A percentile compares a stretch with the other conserved stretches of the same genome.
These are phyloP conservation scores for Trichomonas vaginalis DNA, from an alignment of 208 protist species.

Conservation along the genomic window DNA sequence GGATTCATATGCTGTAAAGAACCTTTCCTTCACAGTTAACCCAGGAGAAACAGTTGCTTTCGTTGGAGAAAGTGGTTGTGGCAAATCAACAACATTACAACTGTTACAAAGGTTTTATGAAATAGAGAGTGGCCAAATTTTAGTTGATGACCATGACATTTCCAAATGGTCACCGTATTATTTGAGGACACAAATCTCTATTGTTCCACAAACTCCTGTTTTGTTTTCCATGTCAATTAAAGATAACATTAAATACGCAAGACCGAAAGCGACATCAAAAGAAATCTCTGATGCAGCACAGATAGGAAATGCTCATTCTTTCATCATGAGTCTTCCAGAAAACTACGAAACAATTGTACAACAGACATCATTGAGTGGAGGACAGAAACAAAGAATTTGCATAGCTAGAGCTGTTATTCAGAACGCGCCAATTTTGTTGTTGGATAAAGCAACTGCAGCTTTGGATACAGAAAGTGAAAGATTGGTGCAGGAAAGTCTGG, in stretches of 20 bases:
- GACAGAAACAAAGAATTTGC: neutral
- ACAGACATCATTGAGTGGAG: neutral
- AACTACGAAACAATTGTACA: slow-evolving; percentile 22
- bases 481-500: neutral
- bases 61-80: neutral
- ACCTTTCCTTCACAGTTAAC: neutral
- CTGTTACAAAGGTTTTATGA: neutral
- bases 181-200: slow-evolving; percentile 22
- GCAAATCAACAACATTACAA: neutral
- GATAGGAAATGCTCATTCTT: neutral
- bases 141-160: neutral
- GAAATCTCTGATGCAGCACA: slow-evolving; percentile 32
- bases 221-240: slow-evolving; percentile 38
- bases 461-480: neutral
- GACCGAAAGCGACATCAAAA: slow-evolving; percentile 15
- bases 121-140: neutral
- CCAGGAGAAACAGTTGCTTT: neutral
- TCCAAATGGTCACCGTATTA: neutral
- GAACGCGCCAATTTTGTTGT: neutral
- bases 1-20: neutral
- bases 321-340: neutral
- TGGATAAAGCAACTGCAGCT: neutral
- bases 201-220: slow-evolving; percentile 40
- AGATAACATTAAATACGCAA: slow-evolving; percentile 42
- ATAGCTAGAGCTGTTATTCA: neutral